These are phyloP conservation scores for Solanum ossicruentum DNA, from an alignment of 257 asterid species.

Conservation along the genomic window DNA sequence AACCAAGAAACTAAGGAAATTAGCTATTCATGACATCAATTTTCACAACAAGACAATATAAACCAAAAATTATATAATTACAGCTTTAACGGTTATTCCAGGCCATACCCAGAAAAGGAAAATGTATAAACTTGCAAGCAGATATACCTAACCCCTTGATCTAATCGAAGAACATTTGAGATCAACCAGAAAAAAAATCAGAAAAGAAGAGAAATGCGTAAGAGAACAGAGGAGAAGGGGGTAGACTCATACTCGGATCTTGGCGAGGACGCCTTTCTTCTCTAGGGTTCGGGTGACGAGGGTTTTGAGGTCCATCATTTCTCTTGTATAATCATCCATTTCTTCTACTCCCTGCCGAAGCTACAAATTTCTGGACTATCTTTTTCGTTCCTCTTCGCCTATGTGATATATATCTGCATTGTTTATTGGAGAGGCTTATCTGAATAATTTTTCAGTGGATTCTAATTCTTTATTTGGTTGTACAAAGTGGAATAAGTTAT, in stretches of 20 bases:
- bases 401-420: neutral
- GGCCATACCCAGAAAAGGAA: neutral
- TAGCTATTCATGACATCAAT: neutral
- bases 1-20: neutral
- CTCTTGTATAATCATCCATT: slow-evolving; percentile 93
- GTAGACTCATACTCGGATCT: slow-evolving; percentile 67
- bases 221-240: neutral
- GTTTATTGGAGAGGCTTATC: no score
- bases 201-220: neutral
- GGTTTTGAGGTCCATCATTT: slow-evolving; percentile 99
- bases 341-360: neutral
- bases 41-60: neutral
- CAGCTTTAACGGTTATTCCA: neutral
- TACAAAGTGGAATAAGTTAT: no score
- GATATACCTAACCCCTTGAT: neutral
- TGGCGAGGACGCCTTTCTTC: slow-evolving; percentile 98
- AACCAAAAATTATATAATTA: neutral
- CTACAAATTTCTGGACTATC: neutral
- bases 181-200: neutral
- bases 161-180: neutral
- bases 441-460: no score
- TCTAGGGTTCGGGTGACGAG: slow-evolving; percentile 94
- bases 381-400: neutral
- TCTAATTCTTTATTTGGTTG: no score
- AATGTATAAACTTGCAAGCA: neutral